Evolutionary conservation across 805 yeast genomes (phyloP), one percentile per base, ranked within the genome.

Genomic region (Candida piceae): DNA sequence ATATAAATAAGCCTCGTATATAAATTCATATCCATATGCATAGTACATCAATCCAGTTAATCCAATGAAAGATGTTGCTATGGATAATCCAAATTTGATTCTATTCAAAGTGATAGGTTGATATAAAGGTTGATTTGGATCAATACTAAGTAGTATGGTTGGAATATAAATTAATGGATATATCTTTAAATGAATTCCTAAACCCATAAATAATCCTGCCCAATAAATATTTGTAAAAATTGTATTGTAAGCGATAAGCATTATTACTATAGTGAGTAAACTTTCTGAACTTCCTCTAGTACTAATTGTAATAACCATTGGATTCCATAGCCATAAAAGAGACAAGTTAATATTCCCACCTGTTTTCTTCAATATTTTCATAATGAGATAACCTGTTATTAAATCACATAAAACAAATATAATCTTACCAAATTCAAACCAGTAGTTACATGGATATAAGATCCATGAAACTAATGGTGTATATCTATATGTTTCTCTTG

Each of bases 271-370:
- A 2, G 94, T 86, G 31, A 93, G 60, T 1, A 93, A 69, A 43
- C 96, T 88, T 53, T 93, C 98, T 0, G 96, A 83, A 19, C 93
- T 84, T 1, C 98, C 98, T 31, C 98, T 69, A 0, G 97, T 87
- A 46, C 90, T 80, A 33, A 93, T 93, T 1, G 95, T 87, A 22
- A 82, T 76, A 1, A 89, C 97, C 93, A 93, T 84, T 12, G 98
- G 97, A 56, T 93, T 93, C 48, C 87, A 67, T 15, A 93, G 67
- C 97, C 97, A 93, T 5, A 90, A 28, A 7, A 52, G 28, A 17
- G 57, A 45, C 31, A 52, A 36, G 16, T 36, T 45, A 16, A 29
- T 36, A 25, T 41, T 35, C 13, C 24, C 32, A 11, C 34, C 38
- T 37, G 38, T 24, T 21, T 28, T 27, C 33, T 62, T 46, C 37